Conservation (phyloP, 1,284 basidiomycete genomes). For the Anthracocystis panici-leucophaei region DNA sequence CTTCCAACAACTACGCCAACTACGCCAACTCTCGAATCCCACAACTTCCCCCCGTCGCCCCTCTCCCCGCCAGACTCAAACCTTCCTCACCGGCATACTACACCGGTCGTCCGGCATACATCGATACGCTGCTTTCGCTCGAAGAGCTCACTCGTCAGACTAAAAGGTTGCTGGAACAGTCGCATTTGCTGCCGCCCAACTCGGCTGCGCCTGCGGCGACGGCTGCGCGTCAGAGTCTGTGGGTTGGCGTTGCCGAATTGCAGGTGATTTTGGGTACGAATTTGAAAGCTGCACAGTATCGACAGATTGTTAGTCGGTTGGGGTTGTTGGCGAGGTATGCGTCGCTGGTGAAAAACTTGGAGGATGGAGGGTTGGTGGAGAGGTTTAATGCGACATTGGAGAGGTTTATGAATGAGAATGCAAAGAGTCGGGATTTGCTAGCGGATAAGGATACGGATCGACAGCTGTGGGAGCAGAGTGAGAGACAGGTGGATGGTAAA, state of each 20-base stretch:
- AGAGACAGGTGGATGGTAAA: conserved; percentile 36
- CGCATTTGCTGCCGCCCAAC: conserved; percentile 82
- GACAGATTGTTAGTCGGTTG: conserved; percentile 77
- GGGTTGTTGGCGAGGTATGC: conserved; percentile 80
- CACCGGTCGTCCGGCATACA: conserved; percentile 83
- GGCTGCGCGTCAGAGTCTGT: conserved; percentile 67
- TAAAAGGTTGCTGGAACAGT: conserved; percentile 75
- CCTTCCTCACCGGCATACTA: conserved; percentile 81
- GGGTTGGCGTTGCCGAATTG: conserved; percentile 79
- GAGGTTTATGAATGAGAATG: conserved; percentile 52
- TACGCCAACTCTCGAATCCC: conserved; percentile 24
- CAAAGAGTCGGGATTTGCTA: conserved; percentile 29
- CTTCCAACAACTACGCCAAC: conserved; percentile 17
- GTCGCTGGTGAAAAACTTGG: conserved; percentile 69
- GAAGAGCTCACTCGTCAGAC: conserved; percentile 77
- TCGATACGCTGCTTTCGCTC: conserved; percentile 79
- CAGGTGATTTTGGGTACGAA: conserved; percentile 74
- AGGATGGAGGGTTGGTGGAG: conserved; percentile 25
- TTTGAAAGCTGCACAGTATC: conserved; percentile 81
- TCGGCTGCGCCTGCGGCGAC: conserved; percentile 72
- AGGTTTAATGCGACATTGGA: conserved; percentile 51
- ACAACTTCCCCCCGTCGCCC: conserved; percentile 28
- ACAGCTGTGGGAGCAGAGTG: conserved; percentile 16
- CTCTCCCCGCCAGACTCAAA: conserved; percentile 60
- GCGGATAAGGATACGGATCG: conserved; percentile 29